phyloP scores from a whole-genome alignment of 257 asterid genomes.

The Nicotiana knightiana region DNA sequence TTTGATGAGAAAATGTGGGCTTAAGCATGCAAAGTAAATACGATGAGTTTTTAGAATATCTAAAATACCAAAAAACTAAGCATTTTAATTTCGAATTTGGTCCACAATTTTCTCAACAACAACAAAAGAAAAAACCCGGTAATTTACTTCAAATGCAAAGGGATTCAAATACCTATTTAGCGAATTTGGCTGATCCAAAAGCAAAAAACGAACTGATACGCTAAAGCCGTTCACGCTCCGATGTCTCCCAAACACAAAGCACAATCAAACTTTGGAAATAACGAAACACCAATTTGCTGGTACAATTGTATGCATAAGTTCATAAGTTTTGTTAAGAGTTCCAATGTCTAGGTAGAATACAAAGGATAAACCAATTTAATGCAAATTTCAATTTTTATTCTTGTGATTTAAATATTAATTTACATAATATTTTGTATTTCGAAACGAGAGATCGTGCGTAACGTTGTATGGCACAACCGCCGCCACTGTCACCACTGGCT shows the following conservation, averaged over 20 bases:
- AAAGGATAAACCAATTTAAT: not conserved
- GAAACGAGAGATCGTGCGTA: not conserved
- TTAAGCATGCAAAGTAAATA: too few species aligned
- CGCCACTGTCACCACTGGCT: too few species aligned
- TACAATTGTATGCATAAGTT: not conserved
- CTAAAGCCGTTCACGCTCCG: conserved; percentile 36
- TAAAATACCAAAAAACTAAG: not conserved
- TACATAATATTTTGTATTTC: not conserved
- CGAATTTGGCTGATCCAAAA: conserved; percentile 17
- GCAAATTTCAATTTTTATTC: not conserved
- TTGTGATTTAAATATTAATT: not conserved
- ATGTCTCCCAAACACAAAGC: conserved; percentile 54
- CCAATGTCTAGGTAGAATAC: conserved; percentile 12
- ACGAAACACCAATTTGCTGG: conserved; percentile 5
- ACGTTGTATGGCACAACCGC: too few species aligned
- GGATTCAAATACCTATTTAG: not conserved
- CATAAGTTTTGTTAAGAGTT: not conserved
- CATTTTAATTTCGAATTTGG: not conserved
- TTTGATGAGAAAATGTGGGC: not conserved
- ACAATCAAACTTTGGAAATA: conserved; percentile 18
- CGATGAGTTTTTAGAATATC: not conserved
- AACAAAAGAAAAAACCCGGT: not conserved
- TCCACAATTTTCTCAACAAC: conserved; percentile 5
- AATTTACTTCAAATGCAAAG: not conserved
- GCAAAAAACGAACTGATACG: conserved; percentile 11